Evolutionary conservation across 2,329 filamentous ascomycete genomes (phyloP), one percentile per base, ranked within the genome.

Genomic region (Calonectria multiphialidica): DNA sequence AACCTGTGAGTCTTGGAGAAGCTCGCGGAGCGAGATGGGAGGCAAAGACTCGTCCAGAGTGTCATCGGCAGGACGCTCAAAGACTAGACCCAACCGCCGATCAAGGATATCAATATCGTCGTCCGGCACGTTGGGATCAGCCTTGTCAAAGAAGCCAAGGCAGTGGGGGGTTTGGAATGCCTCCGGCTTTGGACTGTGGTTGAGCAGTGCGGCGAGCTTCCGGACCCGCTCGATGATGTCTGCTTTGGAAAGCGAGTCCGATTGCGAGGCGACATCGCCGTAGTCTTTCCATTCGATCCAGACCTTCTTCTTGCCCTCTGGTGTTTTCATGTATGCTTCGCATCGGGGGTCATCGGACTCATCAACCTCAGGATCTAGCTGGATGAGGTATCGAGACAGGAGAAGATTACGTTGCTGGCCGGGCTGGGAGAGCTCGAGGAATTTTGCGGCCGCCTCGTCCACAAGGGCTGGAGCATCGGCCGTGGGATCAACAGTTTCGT

Each of bases 241-340:
- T 3, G 80, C 75, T 68, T 85, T 87, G 16, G 85, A 84, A 6
- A 86, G 82, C 3, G 82, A 83, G 8, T 79, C 82, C 4, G 82
- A 80, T 9, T 78, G 74, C 30, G 82, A 77, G 1, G 80, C 82
- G n/a, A 84, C 81, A 5, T 71, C 74, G 45, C 84, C 84, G 71
- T 88, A 88, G 68, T 87, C 85, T 75, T 88, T 88, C 87, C 87
- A 88, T 73, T 88, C 87, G 9, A 88, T 82, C 87, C 87, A 88
- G 0, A 88, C 84, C 37, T 80, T 83, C 64, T 83, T 84, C 59
- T 72, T 78, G 7, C 82, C 84, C n/a, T 80, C 75, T 4, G 81
- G 74, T 4, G 82, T 78, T 42, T 78, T 81, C 70, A 87, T 81
- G 21, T 79, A 50, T 3, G 85, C 86, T 57, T 87, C 85, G 55